These are phyloP conservation scores for Metschnikowia reukaufii DNA, from an alignment of 805 yeast species.

Conservation along the genomic window DNA sequence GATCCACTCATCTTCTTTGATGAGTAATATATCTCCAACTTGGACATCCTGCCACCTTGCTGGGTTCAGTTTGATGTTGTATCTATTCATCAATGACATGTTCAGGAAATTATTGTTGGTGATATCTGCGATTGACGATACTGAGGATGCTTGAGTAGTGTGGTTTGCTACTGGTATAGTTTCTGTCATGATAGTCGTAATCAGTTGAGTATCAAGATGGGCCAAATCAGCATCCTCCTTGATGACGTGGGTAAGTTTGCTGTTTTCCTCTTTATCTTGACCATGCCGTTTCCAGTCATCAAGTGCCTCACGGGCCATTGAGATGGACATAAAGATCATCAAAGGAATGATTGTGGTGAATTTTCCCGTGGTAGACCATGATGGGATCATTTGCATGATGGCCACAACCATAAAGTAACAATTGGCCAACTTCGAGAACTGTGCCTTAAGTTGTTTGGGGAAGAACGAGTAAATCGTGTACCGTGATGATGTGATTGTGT, in stretches of 20 bases:
- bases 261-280: conserved; percentile 83
- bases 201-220: conserved; percentile 37
- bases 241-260: conserved; percentile 33
- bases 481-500: conserved; percentile 80
- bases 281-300: conserved; percentile 89
- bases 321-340: conserved; percentile 78
- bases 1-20: conserved; percentile 82
- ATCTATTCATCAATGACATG: conserved; percentile 18
- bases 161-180: conserved; percentile 25
- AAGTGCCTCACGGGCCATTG: conserved; percentile 89
- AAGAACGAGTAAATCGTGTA: conserved; percentile 78
- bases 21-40: conserved; percentile 83
- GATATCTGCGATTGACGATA: conserved; percentile 6
- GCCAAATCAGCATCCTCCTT: conserved; percentile 31
- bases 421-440: conserved; percentile 91
- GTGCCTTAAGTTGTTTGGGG: conserved; percentile 87
- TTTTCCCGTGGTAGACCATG: conserved; percentile 97
- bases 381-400: conserved; percentile 91
- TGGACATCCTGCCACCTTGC: conserved; percentile 69
- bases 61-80: conserved; percentile 33
- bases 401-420: conserved; percentile 87
- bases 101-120: conserved; percentile 13
- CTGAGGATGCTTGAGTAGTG: conserved; percentile 1
- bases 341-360: conserved; percentile 92
- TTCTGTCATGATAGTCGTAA: conserved; percentile 40